phyloP scores from a whole-genome alignment of 1,284 basidiomycete genomes.

The Boletus albobrunnescens region DNA sequence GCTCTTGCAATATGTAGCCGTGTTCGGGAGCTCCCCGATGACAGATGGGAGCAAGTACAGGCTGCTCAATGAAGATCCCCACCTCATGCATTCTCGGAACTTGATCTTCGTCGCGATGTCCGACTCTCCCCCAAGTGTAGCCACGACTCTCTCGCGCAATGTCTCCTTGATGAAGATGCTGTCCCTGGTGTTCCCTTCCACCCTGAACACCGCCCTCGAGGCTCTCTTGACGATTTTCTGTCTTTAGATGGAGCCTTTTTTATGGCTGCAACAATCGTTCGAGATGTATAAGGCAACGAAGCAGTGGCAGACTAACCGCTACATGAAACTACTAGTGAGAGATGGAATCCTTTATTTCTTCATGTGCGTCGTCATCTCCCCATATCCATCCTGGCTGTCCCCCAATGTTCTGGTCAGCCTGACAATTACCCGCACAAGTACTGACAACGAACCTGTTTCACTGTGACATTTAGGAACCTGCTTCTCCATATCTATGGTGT shows the following conservation, averaged over 20 bases:
- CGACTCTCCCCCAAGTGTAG: conserved; percentile 28
- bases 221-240: conserved; percentile 18
- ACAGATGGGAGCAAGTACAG: conserved; percentile 11
- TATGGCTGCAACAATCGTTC: not conserved
- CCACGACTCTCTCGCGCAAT: conserved; percentile 17
- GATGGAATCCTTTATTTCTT: too few relatives aligned
- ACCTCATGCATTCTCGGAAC: conserved; percentile 20
- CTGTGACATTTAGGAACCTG: too few relatives aligned
- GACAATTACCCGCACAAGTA: too few relatives aligned
- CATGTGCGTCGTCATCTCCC: too few relatives aligned
- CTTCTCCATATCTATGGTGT: too few relatives aligned
- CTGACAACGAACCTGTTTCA: too few relatives aligned
- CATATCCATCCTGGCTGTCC: too few relatives aligned
- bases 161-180: not conserved
- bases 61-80: conserved; percentile 15
- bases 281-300: too few relatives aligned
- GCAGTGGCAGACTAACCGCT: too few relatives aligned
- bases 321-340: too few relatives aligned
- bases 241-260: conserved; percentile 11
- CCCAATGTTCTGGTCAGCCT: too few relatives aligned
- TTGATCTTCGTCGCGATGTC: conserved; percentile 29
- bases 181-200: conserved; percentile 6
- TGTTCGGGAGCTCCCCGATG: conserved; percentile 6
- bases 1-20: not conserved
- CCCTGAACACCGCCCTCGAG: conserved; percentile 3